Evolutionary conservation across 331 rosid species (phyloP), one percentile per base, ranked within the genome.

Genomic region (Rosa hybrid): DNA sequence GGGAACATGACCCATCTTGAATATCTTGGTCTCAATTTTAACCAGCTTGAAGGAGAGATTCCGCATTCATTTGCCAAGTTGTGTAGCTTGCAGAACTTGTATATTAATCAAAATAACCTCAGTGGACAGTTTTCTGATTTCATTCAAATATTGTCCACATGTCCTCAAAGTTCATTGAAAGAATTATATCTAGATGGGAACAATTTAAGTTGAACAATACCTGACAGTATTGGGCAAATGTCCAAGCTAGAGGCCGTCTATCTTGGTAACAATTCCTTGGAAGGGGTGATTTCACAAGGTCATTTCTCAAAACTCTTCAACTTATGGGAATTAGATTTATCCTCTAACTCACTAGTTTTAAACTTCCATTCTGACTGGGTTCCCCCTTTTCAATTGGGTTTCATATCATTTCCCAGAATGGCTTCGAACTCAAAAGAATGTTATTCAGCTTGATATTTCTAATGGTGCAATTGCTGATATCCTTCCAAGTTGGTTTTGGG

Each of bases 251-350:
- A 46, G 23, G 3, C 0, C 12, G 2, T 60, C 0, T 2, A 0
- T 10, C 30, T 77, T 23, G 2, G 14, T 77, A 4, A 2, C 0
- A 48, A 48, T 63, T 5, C 18, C 65, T 48, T 75, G 0, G 53
- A 42, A 9, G 76, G 71, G 5, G 69, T 64, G 34, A 68, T 17
- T 54, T 34, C 54, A 6, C n/a, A 68, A 68, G 2, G 12, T 20
- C 80, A 75, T 10, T 74, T 81, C 25, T 18, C 63, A 17, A 8
- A 54, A 0, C 76, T 75, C 10, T 53, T 42, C 23, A 76, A 27
- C 2, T 54, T 81, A 42, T 0, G 0, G 0, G 0, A 0, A 7
- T 68, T 81, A 54, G 6, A 68, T 68, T 62, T 75, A 25, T 54
- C 76, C 0, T 6, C 23, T 4, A 74, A 39, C 27, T 50, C 25